Evolutionary conservation across 805 yeast species (phyloP).

Genomic region (Kazachstania viticola): DNA sequence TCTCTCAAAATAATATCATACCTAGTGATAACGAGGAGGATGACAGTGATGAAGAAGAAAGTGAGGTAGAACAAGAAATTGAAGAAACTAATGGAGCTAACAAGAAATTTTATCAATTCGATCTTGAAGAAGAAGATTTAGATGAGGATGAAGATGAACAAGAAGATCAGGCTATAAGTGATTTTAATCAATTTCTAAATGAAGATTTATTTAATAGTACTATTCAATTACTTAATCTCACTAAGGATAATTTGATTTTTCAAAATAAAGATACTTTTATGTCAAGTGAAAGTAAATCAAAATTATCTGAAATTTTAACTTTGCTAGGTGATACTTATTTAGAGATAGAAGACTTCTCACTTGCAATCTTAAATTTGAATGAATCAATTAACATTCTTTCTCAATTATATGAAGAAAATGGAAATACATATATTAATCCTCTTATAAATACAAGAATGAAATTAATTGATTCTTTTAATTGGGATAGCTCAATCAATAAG

Average conservation of each 20-base stretch:
- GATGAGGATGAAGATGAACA: conserved; percentile 6
- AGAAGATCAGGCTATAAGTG: conserved; percentile 2
- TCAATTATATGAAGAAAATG: too few species aligned
- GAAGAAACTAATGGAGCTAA: conserved; percentile 17
- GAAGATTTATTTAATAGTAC: conserved; percentile 56
- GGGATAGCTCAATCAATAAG: too few species aligned
- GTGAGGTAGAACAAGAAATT: conserved; percentile 14
- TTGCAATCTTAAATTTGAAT: too few species aligned
- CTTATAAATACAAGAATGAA: too few species aligned
- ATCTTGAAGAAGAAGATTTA: conserved; percentile 16
- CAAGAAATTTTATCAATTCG: conserved; percentile 14
- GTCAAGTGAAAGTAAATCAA: conserved; percentile 21
- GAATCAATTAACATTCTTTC: too few species aligned
- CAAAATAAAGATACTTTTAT: background rate
- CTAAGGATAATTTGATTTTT: too few species aligned
- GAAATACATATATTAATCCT: too few species aligned
- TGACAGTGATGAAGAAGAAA: conserved; percentile 11
- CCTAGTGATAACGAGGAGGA: conserved; percentile 3
- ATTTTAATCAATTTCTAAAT: conserved; percentile 7
- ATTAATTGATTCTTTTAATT: too few species aligned
- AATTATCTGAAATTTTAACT: conserved; percentile 64
- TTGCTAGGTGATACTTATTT: conserved; percentile 81
- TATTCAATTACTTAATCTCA: conserved; percentile 49
- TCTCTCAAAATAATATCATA: conserved; percentile 5
- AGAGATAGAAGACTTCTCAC: conserved; percentile 84